These are phyloP conservation scores for Rhizopus delemar DNA, from an alignment of 371 early-diverging fungal species.

Conservation along the genomic window DNA sequence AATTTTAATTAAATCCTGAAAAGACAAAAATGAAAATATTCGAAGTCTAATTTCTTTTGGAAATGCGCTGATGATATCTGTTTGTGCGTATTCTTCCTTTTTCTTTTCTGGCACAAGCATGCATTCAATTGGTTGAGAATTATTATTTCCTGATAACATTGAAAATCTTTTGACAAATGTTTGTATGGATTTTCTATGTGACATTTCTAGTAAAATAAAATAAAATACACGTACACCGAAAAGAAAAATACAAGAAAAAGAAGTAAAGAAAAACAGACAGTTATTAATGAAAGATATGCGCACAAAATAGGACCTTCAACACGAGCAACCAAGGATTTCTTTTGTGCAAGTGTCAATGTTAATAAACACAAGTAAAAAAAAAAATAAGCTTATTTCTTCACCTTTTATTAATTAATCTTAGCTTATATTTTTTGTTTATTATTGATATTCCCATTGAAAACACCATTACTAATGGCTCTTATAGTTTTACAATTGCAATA, in stretches of 20 bases:
- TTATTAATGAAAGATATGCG: background rate
- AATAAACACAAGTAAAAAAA: too few species aligned
- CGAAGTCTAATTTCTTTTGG: constrained; percentile 39
- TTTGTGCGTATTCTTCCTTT: constrained; percentile 1
- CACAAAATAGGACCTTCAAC: constrained; percentile 13
- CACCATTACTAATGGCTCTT: too few species aligned
- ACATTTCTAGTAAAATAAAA: constrained; percentile 15
- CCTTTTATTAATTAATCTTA: constrained; percentile 34
- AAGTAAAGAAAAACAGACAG: constrained; percentile 17
- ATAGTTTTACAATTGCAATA: too few species aligned
- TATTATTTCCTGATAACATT: constrained; percentile 14
- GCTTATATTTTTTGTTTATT: constrained; percentile 51
- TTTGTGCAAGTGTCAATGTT: background rate
- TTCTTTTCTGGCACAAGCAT: constrained; percentile 21
- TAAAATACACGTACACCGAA: too few species aligned
- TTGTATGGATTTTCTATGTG: constrained; percentile 39
- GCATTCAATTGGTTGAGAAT: constrained; percentile 3
- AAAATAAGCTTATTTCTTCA: too few species aligned
- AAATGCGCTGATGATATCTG: constrained; percentile 30
- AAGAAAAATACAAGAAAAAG: constrained; percentile 14
- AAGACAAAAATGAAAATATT: constrained; percentile 36
- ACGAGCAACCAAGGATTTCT: constrained; percentile 8
- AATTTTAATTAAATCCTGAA: constrained; percentile 38
- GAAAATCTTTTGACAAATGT: constrained; percentile 38
- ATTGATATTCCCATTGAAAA: too few species aligned